phyloP scores from a whole-genome alignment of 2,329 filamentous ascomycete genomes.

The Fusarium guadeloupense region DNA sequence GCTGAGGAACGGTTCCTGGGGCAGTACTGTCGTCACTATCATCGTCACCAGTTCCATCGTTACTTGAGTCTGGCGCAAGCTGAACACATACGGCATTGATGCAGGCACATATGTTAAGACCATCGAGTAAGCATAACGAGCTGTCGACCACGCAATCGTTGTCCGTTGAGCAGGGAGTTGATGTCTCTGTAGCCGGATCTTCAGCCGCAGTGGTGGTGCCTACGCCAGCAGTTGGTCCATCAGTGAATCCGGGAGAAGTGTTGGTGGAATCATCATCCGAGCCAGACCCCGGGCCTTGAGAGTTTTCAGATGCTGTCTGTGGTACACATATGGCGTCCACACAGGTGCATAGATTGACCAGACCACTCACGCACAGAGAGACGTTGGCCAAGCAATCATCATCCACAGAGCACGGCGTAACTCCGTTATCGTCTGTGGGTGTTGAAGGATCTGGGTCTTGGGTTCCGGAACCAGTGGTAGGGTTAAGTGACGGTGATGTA shows the following conservation, averaged over 20 bases:
- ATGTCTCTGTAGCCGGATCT: background rate
- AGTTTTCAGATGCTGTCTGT: background rate
- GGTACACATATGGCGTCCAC: slow-evolving; percentile 14
- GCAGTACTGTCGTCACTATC: background rate
- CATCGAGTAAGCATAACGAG: background rate
- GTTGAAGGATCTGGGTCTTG: background rate
- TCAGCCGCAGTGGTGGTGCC: background rate
- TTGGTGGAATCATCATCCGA: background rate
- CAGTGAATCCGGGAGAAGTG: background rate
- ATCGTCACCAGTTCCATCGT: background rate
- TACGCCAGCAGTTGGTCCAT: background rate
- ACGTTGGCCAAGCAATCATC: slow-evolving; percentile 2
- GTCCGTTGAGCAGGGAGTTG: background rate
- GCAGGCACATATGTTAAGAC: slow-evolving; percentile 5
- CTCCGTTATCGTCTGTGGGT: background rate
- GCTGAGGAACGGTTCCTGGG: background rate
- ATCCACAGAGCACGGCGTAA: background rate
- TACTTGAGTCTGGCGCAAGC: background rate
- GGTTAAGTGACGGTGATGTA: background rate
- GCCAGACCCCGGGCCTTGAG: background rate
- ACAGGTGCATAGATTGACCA: slow-evolving; percentile 9
- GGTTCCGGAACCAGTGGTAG: background rate
- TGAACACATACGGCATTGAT: background rate
- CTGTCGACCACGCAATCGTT: slow-evolving; percentile 1
- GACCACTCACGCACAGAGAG: slow-evolving; percentile 3